Base-by-base conservation (phyloP, 805 yeast genomes). In the Schwanniomyces vanrijiae region DNA sequence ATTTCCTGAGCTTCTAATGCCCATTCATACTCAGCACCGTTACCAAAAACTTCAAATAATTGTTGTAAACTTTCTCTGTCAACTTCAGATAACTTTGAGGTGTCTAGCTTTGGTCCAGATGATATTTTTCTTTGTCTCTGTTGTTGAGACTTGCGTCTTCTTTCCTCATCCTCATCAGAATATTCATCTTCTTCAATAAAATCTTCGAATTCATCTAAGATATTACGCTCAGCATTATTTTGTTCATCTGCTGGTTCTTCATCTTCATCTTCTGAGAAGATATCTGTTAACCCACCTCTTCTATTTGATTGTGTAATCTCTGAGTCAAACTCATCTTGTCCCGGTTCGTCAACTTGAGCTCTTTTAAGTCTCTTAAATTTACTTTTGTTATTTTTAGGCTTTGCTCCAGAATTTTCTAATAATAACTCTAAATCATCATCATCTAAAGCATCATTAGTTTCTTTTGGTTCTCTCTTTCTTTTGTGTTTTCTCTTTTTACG, bases 21-120 rank as follows among this genome's bases (percentile, higher is more conserved):
- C 98, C 99, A 94, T 47, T 89, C 97, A 66, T 94, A 94, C 61
- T 92, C 97, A 53, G 84, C 90, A 43, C 99, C 99, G 65, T 90
- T 95, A 54, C 99, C 99, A 63, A 94, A 94, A 11, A 94, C 89
- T 64, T 94, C 99, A 60, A 84, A 90, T 61, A 94, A 80, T 66
- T 92, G 97, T 60, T 90, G 94, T 53, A 92, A 80, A 63, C 89
- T 88, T 58, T 94, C 98, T 46, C 94, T 85, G 57, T 94, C 96
- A 70, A 59, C 88, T 78, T 51, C 80, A 0, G 85, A 75, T 35
- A 82, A 71, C 55, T 81, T 81, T 4, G 82, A 73, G 10, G 86
- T 81, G 56, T 80, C 78, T 64, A 82, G 69, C 56, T 78, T 62
- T 20, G 76, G 76, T 3, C 72, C 73, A 47, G 61, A 55, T 49